Base-by-base conservation (phyloP, 345 rosid genomes). In the Leavenworthia alabamica region DNA sequence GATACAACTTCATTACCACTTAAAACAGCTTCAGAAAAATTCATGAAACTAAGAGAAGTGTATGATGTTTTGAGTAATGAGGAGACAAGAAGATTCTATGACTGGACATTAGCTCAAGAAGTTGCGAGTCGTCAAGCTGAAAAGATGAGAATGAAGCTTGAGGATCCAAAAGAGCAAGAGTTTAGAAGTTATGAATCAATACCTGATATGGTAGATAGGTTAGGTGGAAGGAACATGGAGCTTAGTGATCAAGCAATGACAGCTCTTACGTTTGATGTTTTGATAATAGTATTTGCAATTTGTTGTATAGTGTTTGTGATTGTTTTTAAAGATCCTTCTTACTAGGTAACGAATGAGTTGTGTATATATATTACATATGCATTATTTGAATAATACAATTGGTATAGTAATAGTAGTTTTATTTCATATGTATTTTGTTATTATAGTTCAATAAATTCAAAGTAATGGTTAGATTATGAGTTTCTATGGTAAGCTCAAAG, bases 41-140 rank as follows among this genome's bases (percentile, higher is more conserved):
- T 91, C 78, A 62, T 91, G 80, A 88, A 78, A 67, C 77, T 91
- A 8, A 80, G 86, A 66, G 75, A 83, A 60, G 72, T 88, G 3
- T 88, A 91, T 17, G 75, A 81, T 39, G 86, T 79, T 29, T 27
- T 91, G 35, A 83, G 95, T 80, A 50, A 80, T 8, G 78, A 60
- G 2, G 92, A 88, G 85, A 80, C 75, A 9, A 74, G 98, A 2
- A 75, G 64, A 49, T 91, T 91, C 58, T 91, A 91, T 26, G 95
- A 91, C 41, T 91, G 98, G 98, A 83, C 96, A 8, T 76, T 91
- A 0, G 98, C 92, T 4, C 98, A 91, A 55, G 98, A 91, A 51
- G 84, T 80, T 0, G 95, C 92, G 0, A 91, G 98, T 59, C 80
- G 86, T 2, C 80, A 91, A 72, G 90, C 85, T 4, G 90, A 88